phyloP scores from a whole-genome alignment of 495 filamentous ascomycete genomes.

The Penicillium odoratum region DNA sequence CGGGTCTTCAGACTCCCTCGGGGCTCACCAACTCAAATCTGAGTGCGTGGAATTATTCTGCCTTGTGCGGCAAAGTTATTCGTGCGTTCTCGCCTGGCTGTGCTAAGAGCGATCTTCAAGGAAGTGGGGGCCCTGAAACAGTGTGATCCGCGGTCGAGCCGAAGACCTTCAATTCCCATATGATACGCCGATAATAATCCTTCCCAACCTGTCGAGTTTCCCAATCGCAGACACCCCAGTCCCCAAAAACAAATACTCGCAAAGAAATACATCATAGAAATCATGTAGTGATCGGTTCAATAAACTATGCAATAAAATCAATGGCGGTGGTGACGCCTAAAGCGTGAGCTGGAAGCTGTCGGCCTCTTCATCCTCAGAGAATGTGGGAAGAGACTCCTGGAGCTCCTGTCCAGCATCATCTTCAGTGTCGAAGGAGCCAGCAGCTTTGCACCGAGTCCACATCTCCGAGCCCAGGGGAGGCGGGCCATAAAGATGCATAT shows the following conservation, averaged over 20 bases:
- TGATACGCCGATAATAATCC: conserved; percentile 22
- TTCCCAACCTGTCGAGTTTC: conserved; percentile 8
- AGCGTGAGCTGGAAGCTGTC: conserved; percentile 46
- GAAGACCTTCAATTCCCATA: conserved; percentile 21
- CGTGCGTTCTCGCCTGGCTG: conserved; percentile 15
- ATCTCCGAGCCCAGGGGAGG: conserved; percentile 45
- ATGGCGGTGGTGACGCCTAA: conserved; percentile 19
- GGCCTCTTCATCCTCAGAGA: conserved; percentile 45
- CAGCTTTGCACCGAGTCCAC: conserved; percentile 41
- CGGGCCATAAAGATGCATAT: conserved; percentile 43
- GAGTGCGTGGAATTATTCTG: not conserved
- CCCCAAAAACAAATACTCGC: not conserved
- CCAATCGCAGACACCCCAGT: conserved; percentile 5
- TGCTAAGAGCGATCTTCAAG: conserved; percentile 22
- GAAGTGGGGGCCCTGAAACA: conserved; percentile 32
- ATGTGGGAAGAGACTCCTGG: conserved; percentile 32
- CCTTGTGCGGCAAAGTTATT: not conserved
- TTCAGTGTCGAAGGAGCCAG: conserved; percentile 39
- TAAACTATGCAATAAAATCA: conserved; percentile 6
- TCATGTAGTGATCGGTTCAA: conserved; percentile 1
- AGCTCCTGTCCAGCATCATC: conserved; percentile 21
- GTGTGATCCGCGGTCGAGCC: conserved; percentile 21
- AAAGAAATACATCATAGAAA: conserved; percentile 3
- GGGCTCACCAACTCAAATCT: not conserved
- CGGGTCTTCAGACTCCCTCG: not conserved